Evolutionary conservation across 805 yeast species (phyloP), one percentile per base, ranked within the genome.

Genomic region (Metschnikowia picachoensis): DNA sequence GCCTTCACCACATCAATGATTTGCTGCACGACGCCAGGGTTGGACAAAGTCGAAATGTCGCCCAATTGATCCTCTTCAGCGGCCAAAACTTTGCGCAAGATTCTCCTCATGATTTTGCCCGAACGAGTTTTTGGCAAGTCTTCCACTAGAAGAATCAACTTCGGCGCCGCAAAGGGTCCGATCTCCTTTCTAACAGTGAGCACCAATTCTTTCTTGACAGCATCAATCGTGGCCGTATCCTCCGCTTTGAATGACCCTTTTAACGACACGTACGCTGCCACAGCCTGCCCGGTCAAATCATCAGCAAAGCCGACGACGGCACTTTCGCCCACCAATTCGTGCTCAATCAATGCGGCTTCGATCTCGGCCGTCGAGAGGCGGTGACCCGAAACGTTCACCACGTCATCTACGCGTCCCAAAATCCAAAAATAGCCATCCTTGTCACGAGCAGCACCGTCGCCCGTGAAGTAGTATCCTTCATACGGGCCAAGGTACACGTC

Each of bases 361-460:
- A 94, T 94, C 73, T 94, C 99, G 20, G 98, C 95, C 38, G 99
- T 92, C n/a, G 97, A 89, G 57, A 94, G 78, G 69, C 99, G 84
- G 72, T 94, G 99, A 56, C 99, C 99, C 43, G 95, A 85, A 34
- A 94, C 98, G 64, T 94, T 94, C 57, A 92, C 99, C 49, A 94
- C 98, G 61, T 94, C 99, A 67, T 94, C 98, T 53, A 94, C 97
- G 70, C 99, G 85, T 60, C 99, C 99, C 68, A 92, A 80, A 66
- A 94, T 92, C 97, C 98, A 94, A 74, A 83, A 88, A 77, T 83
- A 94, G 41, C 98, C 98, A 62, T 94, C 98, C 52, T 80, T 80
- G 67, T 94, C 99, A 65, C 97, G 83, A 37, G 95, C 98, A 44
- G 97, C 98, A 72, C 98, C 98, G 66, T 92, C 99, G 60, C 99